A percentile compares a stretch with the other conserved stretches of the same genome.
Evolutionary conservation across 208 protist genomes (phyloP).

Genomic region (Acanthamoeba royreba): DNA sequence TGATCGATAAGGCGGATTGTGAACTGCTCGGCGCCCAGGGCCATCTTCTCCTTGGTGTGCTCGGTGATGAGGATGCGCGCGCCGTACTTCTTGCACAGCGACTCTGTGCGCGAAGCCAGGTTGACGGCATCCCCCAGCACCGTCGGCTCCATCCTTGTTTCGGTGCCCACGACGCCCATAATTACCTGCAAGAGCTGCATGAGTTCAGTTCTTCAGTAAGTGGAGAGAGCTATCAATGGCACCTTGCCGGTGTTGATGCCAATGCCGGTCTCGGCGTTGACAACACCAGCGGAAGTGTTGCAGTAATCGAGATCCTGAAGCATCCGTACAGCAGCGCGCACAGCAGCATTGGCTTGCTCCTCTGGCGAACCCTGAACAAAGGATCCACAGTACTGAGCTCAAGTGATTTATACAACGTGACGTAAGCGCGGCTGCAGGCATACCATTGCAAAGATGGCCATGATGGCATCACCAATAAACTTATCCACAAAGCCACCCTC

Average conservation of each 20-base stretch:
- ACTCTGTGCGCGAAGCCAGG: constrained; percentile 63
- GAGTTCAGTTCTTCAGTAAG: too few species aligned
- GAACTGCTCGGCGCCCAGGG: constrained; percentile 49
- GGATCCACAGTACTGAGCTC: neutral
- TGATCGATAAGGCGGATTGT: constrained; percentile 53
- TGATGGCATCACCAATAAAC: constrained; percentile 12
- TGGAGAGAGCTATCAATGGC: too few species aligned
- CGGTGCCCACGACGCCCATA: constrained; percentile 63
- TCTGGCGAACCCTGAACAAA: neutral
- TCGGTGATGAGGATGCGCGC: constrained; percentile 65
- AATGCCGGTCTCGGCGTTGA: constrained; percentile 60
- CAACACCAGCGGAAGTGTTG: neutral
- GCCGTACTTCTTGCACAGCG: constrained; percentile 65
- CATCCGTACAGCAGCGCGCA: constrained; percentile 52
- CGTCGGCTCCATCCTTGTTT: constrained; percentile 68
- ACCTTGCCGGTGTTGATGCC: constrained; percentile 71
- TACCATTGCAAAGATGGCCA: neutral
- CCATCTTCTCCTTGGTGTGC: constrained; percentile 59
- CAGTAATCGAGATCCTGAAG: constrained; percentile 53
- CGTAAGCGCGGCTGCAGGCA: too few species aligned
- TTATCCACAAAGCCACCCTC: constrained; percentile 72
- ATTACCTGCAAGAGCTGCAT: constrained; percentile 51
- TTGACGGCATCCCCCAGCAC: constrained; percentile 70
- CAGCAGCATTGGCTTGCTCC: constrained; percentile 34
- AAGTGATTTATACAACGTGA: too few species aligned